Evolutionary conservation across 768 basidiomycete species (phyloP).

Genomic region (Hydnomerulius pinastri): DNA sequence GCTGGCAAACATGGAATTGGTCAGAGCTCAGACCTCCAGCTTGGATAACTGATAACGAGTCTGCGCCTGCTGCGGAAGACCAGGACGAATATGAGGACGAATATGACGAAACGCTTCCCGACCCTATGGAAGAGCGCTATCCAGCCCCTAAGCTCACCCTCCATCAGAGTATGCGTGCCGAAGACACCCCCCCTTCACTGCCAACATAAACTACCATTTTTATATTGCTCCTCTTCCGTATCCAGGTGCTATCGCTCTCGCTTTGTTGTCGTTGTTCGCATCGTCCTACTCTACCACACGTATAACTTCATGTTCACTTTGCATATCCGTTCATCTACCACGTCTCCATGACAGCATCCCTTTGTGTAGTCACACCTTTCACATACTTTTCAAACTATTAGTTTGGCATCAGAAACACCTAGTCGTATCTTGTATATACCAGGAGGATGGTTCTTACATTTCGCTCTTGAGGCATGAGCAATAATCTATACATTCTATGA

Average conservation of each 20-base stretch:
- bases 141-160: slow-evolving; percentile 14
- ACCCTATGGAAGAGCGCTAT: slow-evolving; percentile 15
- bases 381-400: slow-evolving; percentile 13
- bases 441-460: slow-evolving; percentile 13
- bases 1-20: slow-evolving; percentile 37
- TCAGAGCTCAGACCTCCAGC: slow-evolving; percentile 32
- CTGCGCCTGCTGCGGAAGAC: slow-evolving; percentile 14
- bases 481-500: slow-evolving; percentile 33
- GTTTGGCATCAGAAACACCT: slow-evolving; percentile 25
- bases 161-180: slow-evolving; percentile 8
- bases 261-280: slow-evolving; percentile 22
- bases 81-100: slow-evolving; percentile 29
- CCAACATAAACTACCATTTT: slow-evolving; percentile 16
- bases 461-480: slow-evolving; percentile 25
- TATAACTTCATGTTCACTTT: slow-evolving; percentile 17
- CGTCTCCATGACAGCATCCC: slow-evolving; percentile 23
- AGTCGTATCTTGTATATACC: slow-evolving; percentile 31
- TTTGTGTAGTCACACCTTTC: slow-evolving; percentile 25
- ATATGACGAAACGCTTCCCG: slow-evolving; percentile 16
- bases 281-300: slow-evolving; percentile 25
- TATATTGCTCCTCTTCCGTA: slow-evolving; percentile 6
- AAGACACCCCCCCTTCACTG: slow-evolving; percentile 16
- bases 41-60: slow-evolving; percentile 20
- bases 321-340: slow-evolving; percentile 16
- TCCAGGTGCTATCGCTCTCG: slow-evolving; percentile 18